Evolutionary conservation across 2,329 filamentous ascomycete genomes (phyloP).

Genomic region (Alternaria sp.): DNA sequence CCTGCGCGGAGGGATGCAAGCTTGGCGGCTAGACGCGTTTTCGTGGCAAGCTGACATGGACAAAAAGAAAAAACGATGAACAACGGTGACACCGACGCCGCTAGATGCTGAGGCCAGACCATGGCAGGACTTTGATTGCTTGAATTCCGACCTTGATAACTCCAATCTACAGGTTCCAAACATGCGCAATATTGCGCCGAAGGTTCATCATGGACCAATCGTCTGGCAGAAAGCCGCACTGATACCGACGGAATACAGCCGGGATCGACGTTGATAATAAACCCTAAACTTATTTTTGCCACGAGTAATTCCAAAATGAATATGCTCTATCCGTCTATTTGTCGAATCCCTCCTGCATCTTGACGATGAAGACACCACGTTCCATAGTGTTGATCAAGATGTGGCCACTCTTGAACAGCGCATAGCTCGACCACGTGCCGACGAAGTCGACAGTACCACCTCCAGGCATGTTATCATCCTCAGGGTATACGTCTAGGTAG

Average conservation of each 20-base stretch:
- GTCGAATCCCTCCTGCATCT: constrained; percentile 37
- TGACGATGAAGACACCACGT: constrained; percentile 49
- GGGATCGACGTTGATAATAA: neutral
- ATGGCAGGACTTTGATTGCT: neutral
- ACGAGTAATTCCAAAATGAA: neutral
- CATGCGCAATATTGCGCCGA: neutral
- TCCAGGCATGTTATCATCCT: constrained; percentile 50
- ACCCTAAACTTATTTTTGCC: neutral
- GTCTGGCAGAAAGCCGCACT: neutral
- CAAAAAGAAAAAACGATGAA: neutral
- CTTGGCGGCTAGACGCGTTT: neutral
- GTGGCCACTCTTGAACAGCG: constrained; percentile 50
- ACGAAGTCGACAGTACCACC: constrained; percentile 55
- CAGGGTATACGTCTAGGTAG: constrained; percentile 51
- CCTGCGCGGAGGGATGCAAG: neutral
- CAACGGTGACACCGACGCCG: neutral
- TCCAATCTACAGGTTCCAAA: neutral
- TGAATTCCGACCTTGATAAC: neutral
- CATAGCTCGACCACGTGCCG: constrained; percentile 56
- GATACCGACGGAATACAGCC: neutral
- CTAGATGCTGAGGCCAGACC: neutral
- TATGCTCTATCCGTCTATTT: neutral
- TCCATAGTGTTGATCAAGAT: constrained; percentile 54
- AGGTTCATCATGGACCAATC: neutral
- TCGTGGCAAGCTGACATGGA: neutral